These are phyloP conservation scores for Lophiotrema nucula DNA, from an alignment of 495 filamentous ascomycete species.

Conservation along the genomic window DNA sequence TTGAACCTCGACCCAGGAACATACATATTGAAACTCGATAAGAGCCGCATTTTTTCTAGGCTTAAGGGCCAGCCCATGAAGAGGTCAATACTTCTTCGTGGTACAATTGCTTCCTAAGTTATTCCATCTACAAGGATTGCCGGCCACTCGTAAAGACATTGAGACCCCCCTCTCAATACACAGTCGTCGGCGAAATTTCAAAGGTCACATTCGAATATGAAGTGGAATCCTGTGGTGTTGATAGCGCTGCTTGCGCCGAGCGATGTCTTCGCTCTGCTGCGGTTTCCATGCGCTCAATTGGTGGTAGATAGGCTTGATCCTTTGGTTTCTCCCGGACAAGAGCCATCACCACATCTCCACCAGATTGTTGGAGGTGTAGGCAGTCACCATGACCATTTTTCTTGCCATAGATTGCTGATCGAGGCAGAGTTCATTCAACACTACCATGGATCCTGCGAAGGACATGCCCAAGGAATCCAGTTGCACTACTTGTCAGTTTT, in stretches of 20 bases:
- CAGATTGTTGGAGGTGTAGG: conserved; percentile 10
- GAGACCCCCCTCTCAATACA: too few relatives aligned
- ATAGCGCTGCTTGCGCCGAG: conserved; percentile 16
- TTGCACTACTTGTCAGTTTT: conserved; percentile 22
- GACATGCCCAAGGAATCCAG: conserved; percentile 4
- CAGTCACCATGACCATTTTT: background rate
- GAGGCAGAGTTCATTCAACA: conserved; percentile 19
- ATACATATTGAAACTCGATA: too few relatives aligned
- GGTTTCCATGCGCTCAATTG: conserved; percentile 26
- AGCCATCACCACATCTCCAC: conserved; percentile 22
- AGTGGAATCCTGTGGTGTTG: background rate
- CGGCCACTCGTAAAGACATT: too few relatives aligned
- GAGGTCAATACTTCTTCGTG: too few relatives aligned
- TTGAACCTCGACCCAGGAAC: too few relatives aligned
- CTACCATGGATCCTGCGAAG: conserved; percentile 11
- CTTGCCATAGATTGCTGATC: too few relatives aligned
- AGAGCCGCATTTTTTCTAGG: too few relatives aligned
- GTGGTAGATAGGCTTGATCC: conserved; percentile 25
- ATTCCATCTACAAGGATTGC: too few relatives aligned
- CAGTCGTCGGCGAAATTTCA: too few relatives aligned
- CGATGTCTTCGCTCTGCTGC: conserved; percentile 13
- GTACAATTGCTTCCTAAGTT: too few relatives aligned
- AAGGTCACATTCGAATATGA: too few relatives aligned
- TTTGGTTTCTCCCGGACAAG: conserved; percentile 10
- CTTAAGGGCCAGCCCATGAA: too few relatives aligned